A percentile compares a stretch with the other conserved stretches of the same genome.
Evolutionary conservation across 495 filamentous ascomycete species (phyloP).

Genomic region (Cercophora newfieldiana): DNA sequence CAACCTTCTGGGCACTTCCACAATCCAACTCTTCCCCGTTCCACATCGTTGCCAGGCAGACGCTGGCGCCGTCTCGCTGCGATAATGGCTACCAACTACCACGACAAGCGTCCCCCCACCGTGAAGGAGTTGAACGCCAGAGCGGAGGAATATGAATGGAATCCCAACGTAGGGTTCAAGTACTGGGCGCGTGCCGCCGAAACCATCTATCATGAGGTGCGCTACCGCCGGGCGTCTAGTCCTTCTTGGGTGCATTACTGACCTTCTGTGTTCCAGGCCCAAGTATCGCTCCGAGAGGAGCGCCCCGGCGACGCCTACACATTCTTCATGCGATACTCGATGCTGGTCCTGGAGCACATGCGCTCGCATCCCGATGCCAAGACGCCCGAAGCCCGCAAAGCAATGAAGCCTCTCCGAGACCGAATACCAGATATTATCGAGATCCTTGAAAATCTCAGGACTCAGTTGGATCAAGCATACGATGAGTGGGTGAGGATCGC

Average conservation of each 20-base stretch:
- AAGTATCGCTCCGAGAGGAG: conserved; percentile 79
- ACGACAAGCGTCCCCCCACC: conserved; percentile 58
- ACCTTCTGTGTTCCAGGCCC: conserved; percentile 31
- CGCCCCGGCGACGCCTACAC: conserved; percentile 86
- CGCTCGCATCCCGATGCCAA: conserved; percentile 66
- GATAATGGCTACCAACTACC: conserved; percentile 12
- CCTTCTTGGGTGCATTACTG: background rate
- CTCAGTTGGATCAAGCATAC: conserved; percentile 37
- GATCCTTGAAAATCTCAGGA: conserved; percentile 56
- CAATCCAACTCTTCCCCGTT: background rate
- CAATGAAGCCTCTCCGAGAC: conserved; percentile 25
- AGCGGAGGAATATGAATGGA: conserved; percentile 79
- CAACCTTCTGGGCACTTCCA: background rate
- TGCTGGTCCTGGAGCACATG: conserved; percentile 64
- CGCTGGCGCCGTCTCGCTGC: background rate
- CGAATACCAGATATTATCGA: conserved; percentile 22
- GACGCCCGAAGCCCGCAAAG: conserved; percentile 40
- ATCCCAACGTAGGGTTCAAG: conserved; percentile 66
- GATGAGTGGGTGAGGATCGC: conserved; percentile 36
- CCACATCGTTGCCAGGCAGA: background rate
- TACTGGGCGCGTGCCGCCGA: conserved; percentile 83
- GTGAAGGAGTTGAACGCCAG: conserved; percentile 69
- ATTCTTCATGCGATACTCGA: conserved; percentile 77
- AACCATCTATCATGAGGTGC: conserved; percentile 75
- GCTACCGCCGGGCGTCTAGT: background rate